A percentile compares a stretch with the other conserved stretches of the same genome.
Conservation (phyloP, 192 early-diverging fungal species). For the Chytriomyces hyalinus region DNA sequence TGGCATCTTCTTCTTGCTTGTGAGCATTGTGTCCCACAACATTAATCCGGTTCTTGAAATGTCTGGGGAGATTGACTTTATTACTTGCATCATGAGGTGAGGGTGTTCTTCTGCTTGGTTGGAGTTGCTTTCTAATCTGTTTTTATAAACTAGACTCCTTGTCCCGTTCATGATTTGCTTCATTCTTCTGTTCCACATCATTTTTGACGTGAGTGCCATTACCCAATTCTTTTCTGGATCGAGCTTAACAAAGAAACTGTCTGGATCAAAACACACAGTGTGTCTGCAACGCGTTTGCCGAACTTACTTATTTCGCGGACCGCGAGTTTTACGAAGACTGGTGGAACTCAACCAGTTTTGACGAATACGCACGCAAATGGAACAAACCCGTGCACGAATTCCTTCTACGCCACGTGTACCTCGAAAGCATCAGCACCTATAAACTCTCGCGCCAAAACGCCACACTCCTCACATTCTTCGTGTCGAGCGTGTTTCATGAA, state of each 20-base stretch:
- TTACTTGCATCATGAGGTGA: conserved; percentile 55
- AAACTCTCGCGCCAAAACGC: conserved; percentile 73
- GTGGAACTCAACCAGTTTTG: conserved; percentile 91
- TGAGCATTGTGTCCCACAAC: conserved; percentile 85
- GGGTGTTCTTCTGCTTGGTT: not conserved
- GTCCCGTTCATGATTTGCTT: conserved; percentile 92
- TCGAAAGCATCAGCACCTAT: conserved; percentile 75
- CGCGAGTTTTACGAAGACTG: conserved; percentile 98
- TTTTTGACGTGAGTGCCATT: conserved; percentile 72
- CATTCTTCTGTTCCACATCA: conserved; percentile 90
- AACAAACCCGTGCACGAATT: conserved; percentile 96
- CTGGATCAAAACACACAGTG: conserved; percentile 45
- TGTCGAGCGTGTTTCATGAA: conserved; percentile 81
- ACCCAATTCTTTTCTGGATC: not conserved
- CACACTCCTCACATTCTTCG: conserved; percentile 79
- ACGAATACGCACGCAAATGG: conserved; percentile 89
- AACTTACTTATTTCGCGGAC: conserved; percentile 93
- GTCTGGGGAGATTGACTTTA: conserved; percentile 60
- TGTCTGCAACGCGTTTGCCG: conserved; percentile 95
- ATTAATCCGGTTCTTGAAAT: conserved; percentile 80
- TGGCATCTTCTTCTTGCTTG: conserved; percentile 80
- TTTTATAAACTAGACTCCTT: conserved; percentile 57
- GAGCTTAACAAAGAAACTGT: not conserved
- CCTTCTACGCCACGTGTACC: conserved; percentile 87
- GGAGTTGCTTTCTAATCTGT: not conserved